Evolutionary conservation across 2,329 filamentous ascomycete species (phyloP).

Genomic region (Xylaria sp.): DNA sequence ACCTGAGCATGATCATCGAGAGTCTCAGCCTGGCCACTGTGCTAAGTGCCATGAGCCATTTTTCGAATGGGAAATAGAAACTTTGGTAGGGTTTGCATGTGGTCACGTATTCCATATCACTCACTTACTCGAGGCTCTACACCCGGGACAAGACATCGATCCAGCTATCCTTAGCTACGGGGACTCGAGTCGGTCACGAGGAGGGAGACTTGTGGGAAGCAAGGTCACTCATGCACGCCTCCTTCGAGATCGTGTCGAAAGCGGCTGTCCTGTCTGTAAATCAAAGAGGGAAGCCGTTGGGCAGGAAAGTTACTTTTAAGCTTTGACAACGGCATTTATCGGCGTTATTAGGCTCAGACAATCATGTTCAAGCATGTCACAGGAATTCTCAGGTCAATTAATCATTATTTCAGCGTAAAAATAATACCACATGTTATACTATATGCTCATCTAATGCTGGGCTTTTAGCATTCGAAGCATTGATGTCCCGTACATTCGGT

Average conservation of each 20-base stretch:
- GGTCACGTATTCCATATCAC: slow-evolving; percentile 83
- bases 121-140: slow-evolving; percentile 71
- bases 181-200: slow-evolving; percentile 51
- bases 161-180: slow-evolving; percentile 27
- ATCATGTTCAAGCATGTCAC: slow-evolving; percentile 20
- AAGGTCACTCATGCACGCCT: slow-evolving; percentile 90
- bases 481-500: no score
- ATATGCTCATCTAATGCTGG: neutral
- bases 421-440: neutral
- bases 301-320: slow-evolving; percentile 34
- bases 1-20: slow-evolving; percentile 47
- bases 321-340: slow-evolving; percentile 29
- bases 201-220: slow-evolving; percentile 76
- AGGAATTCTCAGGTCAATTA: slow-evolving; percentile 3
- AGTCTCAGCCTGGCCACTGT: slow-evolving; percentile 66
- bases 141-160: slow-evolving; percentile 60
- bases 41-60: slow-evolving; percentile 68
- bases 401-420: neutral
- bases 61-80: slow-evolving; percentile 72
- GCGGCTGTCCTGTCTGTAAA: slow-evolving; percentile 71
- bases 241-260: slow-evolving; percentile 74
- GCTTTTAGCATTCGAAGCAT: neutral
- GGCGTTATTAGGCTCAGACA: slow-evolving; percentile 19
- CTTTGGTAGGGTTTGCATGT: slow-evolving; percentile 82
- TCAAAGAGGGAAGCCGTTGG: slow-evolving; percentile 47